Percentiles rank a stretch among this genome's conserved stretches.
Conservation (phyloP, 371 early-diverging fungal genomes). For the Blyttiomyces sp. region DNA sequence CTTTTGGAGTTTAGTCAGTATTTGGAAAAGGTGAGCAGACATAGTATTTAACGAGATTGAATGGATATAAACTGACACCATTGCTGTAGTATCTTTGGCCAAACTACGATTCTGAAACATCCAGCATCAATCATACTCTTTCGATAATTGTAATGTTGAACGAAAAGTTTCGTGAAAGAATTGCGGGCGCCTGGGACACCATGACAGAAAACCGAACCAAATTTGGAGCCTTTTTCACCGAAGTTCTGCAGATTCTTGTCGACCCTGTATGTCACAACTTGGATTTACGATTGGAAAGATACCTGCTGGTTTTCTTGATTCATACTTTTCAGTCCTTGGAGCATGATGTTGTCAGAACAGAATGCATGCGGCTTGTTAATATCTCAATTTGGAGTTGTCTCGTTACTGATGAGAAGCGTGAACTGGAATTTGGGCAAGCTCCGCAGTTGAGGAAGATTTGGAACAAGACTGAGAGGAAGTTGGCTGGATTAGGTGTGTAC, state of each 20-base stretch:
- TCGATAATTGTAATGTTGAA: conserved; percentile 83
- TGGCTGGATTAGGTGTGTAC: background rate
- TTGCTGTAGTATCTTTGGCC: conserved; percentile 75
- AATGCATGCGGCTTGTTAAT: conserved; percentile 70
- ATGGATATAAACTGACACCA: too few species aligned
- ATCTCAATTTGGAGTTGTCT: conserved; percentile 73
- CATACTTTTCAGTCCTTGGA: conserved; percentile 81
- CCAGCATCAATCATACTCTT: conserved; percentile 47
- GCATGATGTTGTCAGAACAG: conserved; percentile 63
- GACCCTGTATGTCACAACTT: conserved; percentile 1
- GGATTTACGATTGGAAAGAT: conserved; percentile 6
- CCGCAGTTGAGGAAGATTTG: conserved; percentile 39
- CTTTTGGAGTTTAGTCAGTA: conserved; percentile 74
- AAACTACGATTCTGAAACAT: conserved; percentile 27
- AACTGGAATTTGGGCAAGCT: conserved; percentile 49
- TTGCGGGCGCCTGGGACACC: conserved; percentile 50
- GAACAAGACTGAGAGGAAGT: conserved; percentile 23
- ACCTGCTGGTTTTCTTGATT: conserved; percentile 66
- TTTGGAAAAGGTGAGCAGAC: conserved; percentile 64
- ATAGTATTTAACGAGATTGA: too few species aligned
- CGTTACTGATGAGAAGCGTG: conserved; percentile 43
- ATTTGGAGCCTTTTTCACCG: conserved; percentile 58
- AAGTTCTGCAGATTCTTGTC: conserved; percentile 50
- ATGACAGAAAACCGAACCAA: conserved; percentile 48
- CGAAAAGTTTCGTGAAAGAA: conserved; percentile 73